phyloP scores from a whole-genome alignment of 1,284 basidiomycete species.

The Anthracocystis setariae region DNA sequence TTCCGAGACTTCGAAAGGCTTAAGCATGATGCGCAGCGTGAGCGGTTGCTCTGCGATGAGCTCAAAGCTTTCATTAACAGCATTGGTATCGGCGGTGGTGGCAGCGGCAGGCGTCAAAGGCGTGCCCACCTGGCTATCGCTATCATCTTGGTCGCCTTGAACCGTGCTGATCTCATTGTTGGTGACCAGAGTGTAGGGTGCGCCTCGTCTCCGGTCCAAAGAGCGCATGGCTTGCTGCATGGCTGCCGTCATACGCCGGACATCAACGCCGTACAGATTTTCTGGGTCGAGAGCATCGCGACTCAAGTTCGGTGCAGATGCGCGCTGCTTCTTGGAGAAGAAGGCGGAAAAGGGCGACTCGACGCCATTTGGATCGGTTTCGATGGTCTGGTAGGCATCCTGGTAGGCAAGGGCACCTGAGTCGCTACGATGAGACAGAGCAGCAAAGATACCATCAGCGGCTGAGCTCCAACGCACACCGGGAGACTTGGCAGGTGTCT shows the following conservation, averaged over 20 bases:
- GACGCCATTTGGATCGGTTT: conserved; percentile 9
- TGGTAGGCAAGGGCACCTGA: conserved; percentile 1
- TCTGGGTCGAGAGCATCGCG: conserved; percentile 34
- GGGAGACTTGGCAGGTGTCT: conserved; percentile 8
- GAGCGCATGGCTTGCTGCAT: conserved; percentile 52
- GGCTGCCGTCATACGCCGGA: conserved; percentile 38
- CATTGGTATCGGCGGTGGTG: conserved; percentile 30
- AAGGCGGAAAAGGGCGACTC: conserved; percentile 21
- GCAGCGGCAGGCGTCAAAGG: conserved; percentile 31
- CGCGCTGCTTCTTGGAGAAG: conserved; percentile 19
- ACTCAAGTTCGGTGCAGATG: conserved; percentile 10
- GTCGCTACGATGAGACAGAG: conserved; percentile 9
- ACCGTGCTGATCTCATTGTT: conserved; percentile 35
- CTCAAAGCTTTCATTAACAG: conserved; percentile 48
- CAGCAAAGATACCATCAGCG: conserved; percentile 27
- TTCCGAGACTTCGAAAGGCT: conserved; percentile 45
- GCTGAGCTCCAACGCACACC: conserved; percentile 47
- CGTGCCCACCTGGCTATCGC: conserved; percentile 26
- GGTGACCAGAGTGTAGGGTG: conserved; percentile 48
- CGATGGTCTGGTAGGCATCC: conserved; percentile 9
- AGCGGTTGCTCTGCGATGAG: conserved; percentile 50
- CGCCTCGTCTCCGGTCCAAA: conserved; percentile 32
- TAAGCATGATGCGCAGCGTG: conserved; percentile 48
- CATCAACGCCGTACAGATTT: conserved; percentile 45
- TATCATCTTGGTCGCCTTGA: conserved; percentile 34